Percentiles rank a stretch among this genome's conserved stretches.
Evolutionary conservation across 352 stramenopile species (phyloP).

Genomic region (Phytophthora boehmeriae): DNA sequence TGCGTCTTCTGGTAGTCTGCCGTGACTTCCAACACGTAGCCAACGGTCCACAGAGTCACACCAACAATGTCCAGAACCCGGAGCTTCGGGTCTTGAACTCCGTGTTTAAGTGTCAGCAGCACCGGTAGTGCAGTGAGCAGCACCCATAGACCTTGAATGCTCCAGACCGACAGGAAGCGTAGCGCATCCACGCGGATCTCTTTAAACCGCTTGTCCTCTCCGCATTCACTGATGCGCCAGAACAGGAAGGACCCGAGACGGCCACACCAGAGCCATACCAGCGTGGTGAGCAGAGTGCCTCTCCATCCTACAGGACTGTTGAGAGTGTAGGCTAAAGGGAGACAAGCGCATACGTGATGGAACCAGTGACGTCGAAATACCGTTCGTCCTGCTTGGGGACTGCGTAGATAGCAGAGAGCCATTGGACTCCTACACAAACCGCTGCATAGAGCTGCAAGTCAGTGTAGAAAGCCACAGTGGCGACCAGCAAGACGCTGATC

Average conservation of each 20-base stretch:
- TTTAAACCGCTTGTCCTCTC: slow-evolving; percentile 73
- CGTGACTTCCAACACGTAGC: slow-evolving; percentile 67
- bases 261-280: slow-evolving; percentile 71
- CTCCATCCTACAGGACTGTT: slow-evolving; percentile 47
- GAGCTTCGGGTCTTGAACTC: slow-evolving; percentile 31
- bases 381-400: slow-evolving; percentile 71
- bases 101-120: slow-evolving; percentile 52
- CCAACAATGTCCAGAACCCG: slow-evolving; percentile 41
- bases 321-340: slow-evolving; percentile 42
- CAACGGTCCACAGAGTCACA: slow-evolving; percentile 53
- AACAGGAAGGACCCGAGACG: slow-evolving; percentile 77
- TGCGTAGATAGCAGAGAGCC: slow-evolving; percentile 61
- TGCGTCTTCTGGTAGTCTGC: slow-evolving; percentile 80
- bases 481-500: slow-evolving; percentile 44
- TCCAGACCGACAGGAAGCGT: slow-evolving; percentile 78
- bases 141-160: slow-evolving; percentile 79
- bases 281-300: slow-evolving; percentile 55
- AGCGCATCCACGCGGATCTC: slow-evolving; percentile 65
- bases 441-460: slow-evolving; percentile 50
- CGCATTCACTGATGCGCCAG: slow-evolving; percentile 60
- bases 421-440: slow-evolving; percentile 65
- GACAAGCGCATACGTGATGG: slow-evolving; percentile 63
- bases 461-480: slow-evolving; percentile 42
- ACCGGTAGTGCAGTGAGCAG: slow-evolving; percentile 74
- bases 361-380: slow-evolving; percentile 80